These are phyloP conservation scores for Daldinia loculata DNA, from an alignment of 495 filamentous ascomycete species.

Conservation along the genomic window DNA sequence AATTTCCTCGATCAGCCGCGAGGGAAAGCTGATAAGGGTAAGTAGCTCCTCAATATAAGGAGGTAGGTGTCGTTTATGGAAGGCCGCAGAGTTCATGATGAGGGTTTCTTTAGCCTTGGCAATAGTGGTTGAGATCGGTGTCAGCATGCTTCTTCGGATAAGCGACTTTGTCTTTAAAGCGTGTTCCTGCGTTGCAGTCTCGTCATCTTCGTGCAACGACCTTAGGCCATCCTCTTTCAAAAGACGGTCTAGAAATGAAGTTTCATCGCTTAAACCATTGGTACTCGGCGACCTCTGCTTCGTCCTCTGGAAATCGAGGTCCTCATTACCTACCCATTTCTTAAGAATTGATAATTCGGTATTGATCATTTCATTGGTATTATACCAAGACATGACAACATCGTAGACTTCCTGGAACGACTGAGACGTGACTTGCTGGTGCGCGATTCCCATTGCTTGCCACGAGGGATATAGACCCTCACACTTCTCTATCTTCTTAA, in stretches of 20 bases:
- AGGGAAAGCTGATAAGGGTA: slow-evolving; percentile 95
- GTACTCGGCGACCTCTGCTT: slow-evolving; percentile 61
- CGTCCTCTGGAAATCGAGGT: slow-evolving; percentile 85
- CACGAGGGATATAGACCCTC: slow-evolving; percentile 85
- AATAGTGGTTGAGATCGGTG: slow-evolving; percentile 82
- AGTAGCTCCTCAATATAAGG: slow-evolving; percentile 97
- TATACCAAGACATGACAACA: slow-evolving; percentile 93
- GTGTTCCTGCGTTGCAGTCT: slow-evolving; percentile 47
- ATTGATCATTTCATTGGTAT: slow-evolving; percentile 97
- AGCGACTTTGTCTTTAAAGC: slow-evolving; percentile 47
- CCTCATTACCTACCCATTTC: slow-evolving; percentile 95
- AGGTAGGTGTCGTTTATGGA: slow-evolving; percentile 89
- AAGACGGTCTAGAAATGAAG: slow-evolving; percentile 95
- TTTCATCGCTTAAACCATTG: slow-evolving; percentile 80
- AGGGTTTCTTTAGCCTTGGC: slow-evolving; percentile 91
- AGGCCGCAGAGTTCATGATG: slow-evolving; percentile 84
- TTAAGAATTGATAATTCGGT: slow-evolving; percentile 89
- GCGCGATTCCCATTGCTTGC: slow-evolving; percentile 71
- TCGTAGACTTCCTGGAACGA: slow-evolving; percentile 82
- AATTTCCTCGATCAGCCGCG: slow-evolving; percentile 93
- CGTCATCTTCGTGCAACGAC: slow-evolving; percentile 81
- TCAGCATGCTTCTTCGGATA: slow-evolving; percentile 76
- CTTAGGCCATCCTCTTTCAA: slow-evolving; percentile 96
- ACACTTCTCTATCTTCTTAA: slow-evolving; percentile 85
- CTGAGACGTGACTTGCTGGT: slow-evolving; percentile 75